Evolutionary conservation across 306 rosid genomes (phyloP), one percentile per base, ranked within the genome.

Genomic region (Castanopsis chinensis): DNA sequence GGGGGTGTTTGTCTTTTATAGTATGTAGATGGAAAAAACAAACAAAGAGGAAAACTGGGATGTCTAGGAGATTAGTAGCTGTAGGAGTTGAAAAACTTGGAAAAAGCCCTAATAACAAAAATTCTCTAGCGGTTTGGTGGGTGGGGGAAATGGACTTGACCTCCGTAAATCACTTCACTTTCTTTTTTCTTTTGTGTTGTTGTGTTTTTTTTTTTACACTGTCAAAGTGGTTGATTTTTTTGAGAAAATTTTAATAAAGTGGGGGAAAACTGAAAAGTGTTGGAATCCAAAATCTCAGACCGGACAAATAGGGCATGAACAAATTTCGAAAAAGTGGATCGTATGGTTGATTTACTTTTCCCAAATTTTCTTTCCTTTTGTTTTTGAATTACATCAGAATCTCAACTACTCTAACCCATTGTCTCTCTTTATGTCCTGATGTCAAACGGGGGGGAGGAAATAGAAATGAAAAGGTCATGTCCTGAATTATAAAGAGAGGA

Each of bases 271-370:
- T 37, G 74, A 43, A 81, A 65, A 67, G 57, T 81, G 70, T 85
- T 79, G 93, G 95, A 91, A 91, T 90, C 92, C 92, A 81, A 85
- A 84, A 81, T n/a, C 85, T 71, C 88, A 81, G 86, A 90, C 80
- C 64, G 82, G 96, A 93, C 99, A 95, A 91, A 91, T 63, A 84
- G 86, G 74, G 86, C 86, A 78, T 72, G 89, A 85, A 79, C 96
- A 90, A 87, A 87, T 76, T 85, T 87, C 89, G 84, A 85, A 85
- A 90, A 88, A 90, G 87, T 83, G 70, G 81, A 77, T 81, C 79
- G 43, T 70, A 76, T 75, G 78, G 77, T 74, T 56, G 11, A 37
- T 83, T 81, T 60, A 21, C 51, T 84, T 77, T 79, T 69, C 73
- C 79, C 63, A 86, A 80, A 84, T 80, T 78, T 84, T 15, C 76